Base-by-base conservation (phyloP, 495 filamentous ascomycete species). In the Penicillium riverlandense region DNA sequence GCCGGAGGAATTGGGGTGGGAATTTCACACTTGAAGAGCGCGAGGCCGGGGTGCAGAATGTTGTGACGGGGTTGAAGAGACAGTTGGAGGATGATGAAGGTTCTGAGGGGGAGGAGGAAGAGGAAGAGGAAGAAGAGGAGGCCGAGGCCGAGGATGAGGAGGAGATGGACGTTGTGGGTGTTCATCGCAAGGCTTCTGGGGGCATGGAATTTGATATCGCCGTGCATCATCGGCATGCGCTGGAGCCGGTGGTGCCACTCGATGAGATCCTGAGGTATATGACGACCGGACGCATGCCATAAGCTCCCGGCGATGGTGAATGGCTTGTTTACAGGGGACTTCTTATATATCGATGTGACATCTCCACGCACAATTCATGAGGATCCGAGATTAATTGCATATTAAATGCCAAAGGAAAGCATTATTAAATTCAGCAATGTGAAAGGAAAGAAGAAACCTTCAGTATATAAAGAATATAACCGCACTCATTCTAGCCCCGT, bases 11-110 rank as follows among this genome's bases (percentile, higher is more conserved):
- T 44, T 77, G 75, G 75, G 74, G 70, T 22, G 80, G 83, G 45
- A 74, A 79, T 32, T 90, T 76, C 54, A 90, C 85, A 12, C 68
- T 77, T 7, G 85, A 81, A 53, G 86, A 91, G 68, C 67, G 73
- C 38, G 76, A 79, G 45, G 57, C 50, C 34, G 86, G 85, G 1
- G 57, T 85, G n/a, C 70, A 81, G 61, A 84, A 83, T 57, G 82
- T 90, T 33, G 72, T 78, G 6, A 88, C 84, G 9, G 86, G 86
- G 11, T 58, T 90, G 52, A 72, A 50, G 61, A 70, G 76, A 48
- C 55, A 61, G 22, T 54, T 83, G 48, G 72, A 75, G 41, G 77
- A 83, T 55, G 76, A 77, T 27, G 63, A 75, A 7, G 76, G 67
- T 7, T 66, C 69, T 0, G 72, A 72, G 0, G 70, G 72, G 0